phyloP scores from a whole-genome alignment of 257 asterid genomes.

The Verbascum thapsus region DNA sequence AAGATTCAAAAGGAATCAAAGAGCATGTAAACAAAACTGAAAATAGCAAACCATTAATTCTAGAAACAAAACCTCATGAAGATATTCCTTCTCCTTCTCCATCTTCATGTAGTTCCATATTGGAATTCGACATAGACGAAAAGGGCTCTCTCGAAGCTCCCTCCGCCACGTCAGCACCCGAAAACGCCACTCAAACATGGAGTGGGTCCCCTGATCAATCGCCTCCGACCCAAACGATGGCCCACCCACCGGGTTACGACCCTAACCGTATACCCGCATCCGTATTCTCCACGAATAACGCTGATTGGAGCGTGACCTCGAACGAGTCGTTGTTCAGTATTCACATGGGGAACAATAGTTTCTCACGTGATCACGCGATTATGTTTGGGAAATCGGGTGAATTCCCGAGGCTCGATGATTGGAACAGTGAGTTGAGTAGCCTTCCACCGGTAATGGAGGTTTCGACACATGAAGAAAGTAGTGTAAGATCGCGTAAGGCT shows the following conservation, averaged over 20 bases:
- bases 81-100: slow-evolving; percentile 24
- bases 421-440: slow-evolving; percentile 33
- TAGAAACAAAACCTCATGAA: slow-evolving; percentile 18
- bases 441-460: slow-evolving; percentile 66
- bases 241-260: slow-evolving; percentile 51
- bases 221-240: slow-evolving; percentile 59
- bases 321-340: slow-evolving; percentile 90
- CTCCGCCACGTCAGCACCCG: slow-evolving; percentile 21
- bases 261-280: slow-evolving; percentile 81
- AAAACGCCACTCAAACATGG: too few relatives aligned
- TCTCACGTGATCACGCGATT: slow-evolving; percentile 45
- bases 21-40: slow-evolving; percentile 19
- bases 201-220: slow-evolving; percentile 62
- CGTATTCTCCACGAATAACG: slow-evolving; percentile 45
- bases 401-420: slow-evolving; percentile 44
- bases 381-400: slow-evolving; percentile 54
- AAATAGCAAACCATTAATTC: slow-evolving; percentile 18
- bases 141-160: slow-evolving; percentile 18
- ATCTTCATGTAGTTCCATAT: slow-evolving; percentile 32
- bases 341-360: slow-evolving; percentile 76
- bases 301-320: slow-evolving; percentile 83
- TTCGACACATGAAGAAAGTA: slow-evolving; percentile 41
- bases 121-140: slow-evolving; percentile 23
- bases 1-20: slow-evolving; percentile 27
- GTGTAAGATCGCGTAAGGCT: slow-evolving; percentile 31